Base-by-base conservation (phyloP, 345 rosid species). In the Punica granatum region DNA sequence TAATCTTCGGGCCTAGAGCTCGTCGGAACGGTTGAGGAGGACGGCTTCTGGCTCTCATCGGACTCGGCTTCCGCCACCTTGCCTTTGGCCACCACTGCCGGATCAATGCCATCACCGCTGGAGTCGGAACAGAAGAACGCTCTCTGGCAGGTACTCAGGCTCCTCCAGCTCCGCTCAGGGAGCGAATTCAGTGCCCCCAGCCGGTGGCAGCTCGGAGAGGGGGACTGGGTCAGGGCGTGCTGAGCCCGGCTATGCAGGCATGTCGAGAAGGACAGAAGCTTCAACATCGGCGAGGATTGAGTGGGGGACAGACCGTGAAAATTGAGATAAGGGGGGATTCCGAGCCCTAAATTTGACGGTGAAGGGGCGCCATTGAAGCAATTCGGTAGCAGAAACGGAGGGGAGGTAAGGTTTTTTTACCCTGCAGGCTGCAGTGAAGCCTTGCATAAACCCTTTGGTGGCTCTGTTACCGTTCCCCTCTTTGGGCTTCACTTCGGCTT, bases 1-100 rank as follows among this genome's bases (percentile, higher is more conserved):
- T 87, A 95, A 80, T 95, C 99, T 71, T 95, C 98, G 0, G 88
- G 98, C 33, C 90, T 82, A 39, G 96, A 92, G 43, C 75, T 75
- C 36, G 96, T 84, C 1, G 97, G 73, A 43, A 95, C 92, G 44
- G 92, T 90, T 36, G 98, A 97, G 1, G 96, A 90, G 6, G 92
- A 84, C 31, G 81, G 77, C 70, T 87, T 88, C 19, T 82, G 92
- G 15, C 76, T 54, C 3, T 61, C 78, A 16, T 79, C 89, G 10
- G 83, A 66, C 15, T 72, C 90, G 4, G 85, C 67, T 49, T 84
- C 85, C 0, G 69, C 80, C 10, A 80, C 82, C 76, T 76, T 86
- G 1, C 81, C 64, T 33, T 79, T 88, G 4, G 66, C 46, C 19
- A 41, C 48, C 14, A 74, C 82, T 71, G 82, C 90, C 11, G 75